Evolutionary conservation across 371 early-diverging fungal species (phyloP).

Genomic region (Rhizopus stolonifer): DNA sequence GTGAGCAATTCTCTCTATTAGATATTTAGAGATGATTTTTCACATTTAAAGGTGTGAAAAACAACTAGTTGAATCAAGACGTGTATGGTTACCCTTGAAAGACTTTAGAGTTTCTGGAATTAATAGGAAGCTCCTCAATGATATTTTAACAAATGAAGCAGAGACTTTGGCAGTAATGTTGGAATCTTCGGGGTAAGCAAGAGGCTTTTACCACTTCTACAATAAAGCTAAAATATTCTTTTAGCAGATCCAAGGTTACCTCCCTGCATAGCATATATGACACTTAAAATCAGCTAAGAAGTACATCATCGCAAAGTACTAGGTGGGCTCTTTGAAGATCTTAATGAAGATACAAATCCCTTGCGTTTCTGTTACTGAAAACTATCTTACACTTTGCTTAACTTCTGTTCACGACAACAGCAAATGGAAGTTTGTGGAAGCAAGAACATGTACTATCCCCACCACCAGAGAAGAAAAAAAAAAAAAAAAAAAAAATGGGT

Average conservation of each 20-base stretch:
- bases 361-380: slow-evolving; percentile 4
- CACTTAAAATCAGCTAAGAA: slow-evolving; percentile 17
- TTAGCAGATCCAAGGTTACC: slow-evolving; percentile 5
- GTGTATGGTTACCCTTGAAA: slow-evolving; percentile 7
- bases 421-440: slow-evolving; percentile 14
- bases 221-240: neutral
- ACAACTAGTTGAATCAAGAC: slow-evolving; percentile 1
- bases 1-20: slow-evolving; percentile 3
- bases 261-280: slow-evolving; percentile 7
- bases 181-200: slow-evolving; percentile 13
- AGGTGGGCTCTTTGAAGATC: slow-evolving; percentile 10
- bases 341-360: slow-evolving; percentile 5
- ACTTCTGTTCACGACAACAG: slow-evolving; percentile 1
- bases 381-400: slow-evolving; percentile 9
- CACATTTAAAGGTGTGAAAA: slow-evolving; percentile 6
- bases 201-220: neutral
- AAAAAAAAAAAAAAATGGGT: too few relatives aligned
- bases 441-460: slow-evolving; percentile 8
- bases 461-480: slow-evolving; percentile 9
- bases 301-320: slow-evolving; percentile 9
- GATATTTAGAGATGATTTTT: slow-evolving; percentile 5
- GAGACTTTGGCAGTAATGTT: slow-evolving; percentile 12
- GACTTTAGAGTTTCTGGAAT: slow-evolving; percentile 9
- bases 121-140: slow-evolving; percentile 2
- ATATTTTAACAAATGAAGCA: slow-evolving; percentile 7